A percentile compares a stretch with the other conserved stretches of the same genome.
These are phyloP conservation scores for Diutina ranongensis DNA, from an alignment of 1,139 yeast species.

Conservation along the genomic window DNA sequence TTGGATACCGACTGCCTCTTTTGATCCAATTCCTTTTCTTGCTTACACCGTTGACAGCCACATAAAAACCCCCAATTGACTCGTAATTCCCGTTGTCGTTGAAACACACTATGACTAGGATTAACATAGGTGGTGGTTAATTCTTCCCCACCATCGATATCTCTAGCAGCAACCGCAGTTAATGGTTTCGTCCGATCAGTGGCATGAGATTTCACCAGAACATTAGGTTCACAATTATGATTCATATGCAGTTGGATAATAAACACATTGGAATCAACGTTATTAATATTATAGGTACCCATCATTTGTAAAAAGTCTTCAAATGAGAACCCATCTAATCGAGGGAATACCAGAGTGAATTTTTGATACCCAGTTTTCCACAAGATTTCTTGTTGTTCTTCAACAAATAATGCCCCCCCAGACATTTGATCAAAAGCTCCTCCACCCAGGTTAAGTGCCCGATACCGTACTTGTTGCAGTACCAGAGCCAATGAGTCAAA, in stretches of 20 bases:
- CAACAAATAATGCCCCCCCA: conserved; percentile 40
- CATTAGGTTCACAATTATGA: conserved; percentile 69
- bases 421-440: conserved; percentile 40
- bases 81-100: conserved; percentile 55
- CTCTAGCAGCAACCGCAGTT: conserved; percentile 46
- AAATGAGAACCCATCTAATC: conserved; percentile 26
- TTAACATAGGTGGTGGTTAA: conserved; percentile 61
- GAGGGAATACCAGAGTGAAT: conserved; percentile 36
- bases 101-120: conserved; percentile 49
- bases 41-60: conserved; percentile 51
- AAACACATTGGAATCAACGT: conserved; percentile 53
- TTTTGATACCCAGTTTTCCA: conserved; percentile 49
- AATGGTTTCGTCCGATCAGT: conserved; percentile 28
- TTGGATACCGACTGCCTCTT: conserved; percentile 14
- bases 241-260: conserved; percentile 60
- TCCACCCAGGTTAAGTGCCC: conserved; percentile 47
- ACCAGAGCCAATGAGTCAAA: conserved; percentile 59
- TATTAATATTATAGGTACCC: conserved; percentile 68
- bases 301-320: conserved; percentile 49
- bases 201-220: conserved; percentile 31
- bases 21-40: conserved; percentile 35
- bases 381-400: conserved; percentile 46
- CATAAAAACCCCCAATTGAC: conserved; percentile 85
- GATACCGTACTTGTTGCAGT: conserved; percentile 53
- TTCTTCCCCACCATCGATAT: conserved; percentile 56